These are phyloP conservation scores for Peronospora destructor DNA, from an alignment of 352 stramenopile species.

Conservation along the genomic window DNA sequence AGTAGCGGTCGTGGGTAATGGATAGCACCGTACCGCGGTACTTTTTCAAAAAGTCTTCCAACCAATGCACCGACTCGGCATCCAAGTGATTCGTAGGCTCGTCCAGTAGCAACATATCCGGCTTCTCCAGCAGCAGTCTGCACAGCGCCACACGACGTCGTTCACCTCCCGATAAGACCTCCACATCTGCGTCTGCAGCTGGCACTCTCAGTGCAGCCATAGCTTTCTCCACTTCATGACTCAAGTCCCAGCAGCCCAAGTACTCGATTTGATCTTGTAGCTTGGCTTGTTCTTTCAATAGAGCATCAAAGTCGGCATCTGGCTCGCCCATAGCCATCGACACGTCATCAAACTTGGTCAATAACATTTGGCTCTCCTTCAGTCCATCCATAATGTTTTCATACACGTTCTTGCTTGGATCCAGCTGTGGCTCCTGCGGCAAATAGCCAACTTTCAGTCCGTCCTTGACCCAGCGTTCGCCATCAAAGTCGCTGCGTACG, in stretches of 20 bases:
- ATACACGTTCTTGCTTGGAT: conserved; percentile 81
- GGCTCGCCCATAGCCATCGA: conserved; percentile 87
- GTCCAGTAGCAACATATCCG: conserved; percentile 95
- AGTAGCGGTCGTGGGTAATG: conserved; percentile 98
- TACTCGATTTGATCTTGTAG: conserved; percentile 84
- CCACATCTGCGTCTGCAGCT: conserved; percentile 53
- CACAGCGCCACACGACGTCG: conserved; percentile 94
- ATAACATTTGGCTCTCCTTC: conserved; percentile 73
- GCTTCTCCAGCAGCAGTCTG: conserved; percentile 92
- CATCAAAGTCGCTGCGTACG: conserved; percentile 81
- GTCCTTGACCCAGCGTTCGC: conserved; percentile 83
- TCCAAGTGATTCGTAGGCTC: conserved; percentile 99
- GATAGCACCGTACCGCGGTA: conserved; percentile 96
- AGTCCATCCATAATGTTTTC: conserved; percentile 89
- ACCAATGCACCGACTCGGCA: conserved; percentile 93
- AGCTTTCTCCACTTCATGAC: conserved; percentile 75
- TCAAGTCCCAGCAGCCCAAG: conserved; percentile 77
- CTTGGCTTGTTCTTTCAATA: conserved; percentile 80
- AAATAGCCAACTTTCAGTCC: conserved; percentile 84
- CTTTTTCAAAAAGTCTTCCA: conserved; percentile 94
- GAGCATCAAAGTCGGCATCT: conserved; percentile 83
- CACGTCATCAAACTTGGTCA: conserved; percentile 80
- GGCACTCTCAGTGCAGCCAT: conserved; percentile 77
- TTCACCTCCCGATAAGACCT: conserved; percentile 88
- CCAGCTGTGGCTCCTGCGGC: conserved; percentile 79